Evolutionary conservation across 306 rosid species (phyloP), one percentile per base, ranked within the genome.

Genomic region (Macrotyloma uniflorum): DNA sequence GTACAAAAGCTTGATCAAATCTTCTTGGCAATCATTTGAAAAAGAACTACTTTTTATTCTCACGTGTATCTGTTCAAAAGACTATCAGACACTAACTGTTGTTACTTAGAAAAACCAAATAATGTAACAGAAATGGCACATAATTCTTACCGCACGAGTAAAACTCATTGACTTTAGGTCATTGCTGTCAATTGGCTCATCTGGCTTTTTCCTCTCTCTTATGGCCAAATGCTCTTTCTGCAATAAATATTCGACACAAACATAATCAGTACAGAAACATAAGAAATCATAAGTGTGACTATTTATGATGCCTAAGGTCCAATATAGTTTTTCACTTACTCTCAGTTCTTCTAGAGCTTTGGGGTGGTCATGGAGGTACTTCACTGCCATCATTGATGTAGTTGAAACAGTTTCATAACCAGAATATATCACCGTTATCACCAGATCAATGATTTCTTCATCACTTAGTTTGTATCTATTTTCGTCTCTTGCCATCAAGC

Each of bases 371-470:
- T 90, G 98, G 70, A 96, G 96, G 65, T 87, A 93, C 80, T 96
- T 96, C 18, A 96, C 89, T 23, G 97, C 97, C 99, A 96, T 96
- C 99, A 96, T 96, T n/a, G 99, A 87, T 15, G 99, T 96, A 0
- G 99, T 91, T 19, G 99, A 96, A 81, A 96, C 98, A 61, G 99
- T 96, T 87, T 96, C 99, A 70, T 91, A 96, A 4, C 99, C 99
- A 46, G 99, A 96, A 77, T 96, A 93, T 74, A 96, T 81, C 23
- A 96, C 72, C 10, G 98, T 90, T 18, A 96, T 89, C 6, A 96
- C 82, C 20, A 84, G 87, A 90, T 96, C 99, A 50, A 96, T 88
- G 36, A 96, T 85, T 69, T 96, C 98, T 82, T 91, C 98, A 69
- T 96, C 97, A 46, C 64, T 84, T 14, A 93, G 83, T 67, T 84